Base-by-base conservation (phyloP, 176 grass and related monocot species). In the Zea luxurians region DNA sequence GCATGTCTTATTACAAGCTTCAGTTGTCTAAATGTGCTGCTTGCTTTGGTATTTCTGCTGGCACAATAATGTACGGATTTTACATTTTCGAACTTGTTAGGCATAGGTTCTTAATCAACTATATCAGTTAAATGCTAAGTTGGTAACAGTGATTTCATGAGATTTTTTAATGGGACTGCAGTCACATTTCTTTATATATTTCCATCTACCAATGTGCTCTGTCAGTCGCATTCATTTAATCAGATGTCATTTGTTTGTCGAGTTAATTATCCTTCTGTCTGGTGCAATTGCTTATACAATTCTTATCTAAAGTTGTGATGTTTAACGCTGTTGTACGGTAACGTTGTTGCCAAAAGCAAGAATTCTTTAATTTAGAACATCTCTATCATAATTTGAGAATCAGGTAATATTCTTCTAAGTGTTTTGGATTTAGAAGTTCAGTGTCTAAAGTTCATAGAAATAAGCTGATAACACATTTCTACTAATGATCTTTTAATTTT, bases 211-310 rank as follows among this genome's bases (percentile, higher is more conserved):
- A 27, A 27, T 27, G 27, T 27, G 27, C 27, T 27, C 27, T 27
- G 27, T 27, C 27, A 27, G 27, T 27, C 27, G 27, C 27, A 27
- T 27, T 27, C 27, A 27, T 16, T 8, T 49, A 66, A 67, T 44
- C n/a, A 5, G 59, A 59, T 76, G 37, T 61, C 48, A 49, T 87
- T 44, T 66, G 4, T 41, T 48, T 78, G 67, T 11, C 8, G 11
- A 17, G 34, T 83, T 83, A 49, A 18, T 48, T 83, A 68, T 58
- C 38, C 2, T 70, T 68, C 16, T 44, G 7, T 49, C 2, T 46
- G 2, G 6, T 43, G 36, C 13, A 68, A 2, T 43, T 55, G 69
- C 4, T 66, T 9, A 49, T 46, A 10, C 2, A 47, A 60, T 78
- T 73, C 10, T 17, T 4, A 59, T 60, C 11, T 40, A 70, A 40